Evolutionary conservation across 805 yeast species (phyloP).

Genomic region (Lachancea kluyveri): DNA sequence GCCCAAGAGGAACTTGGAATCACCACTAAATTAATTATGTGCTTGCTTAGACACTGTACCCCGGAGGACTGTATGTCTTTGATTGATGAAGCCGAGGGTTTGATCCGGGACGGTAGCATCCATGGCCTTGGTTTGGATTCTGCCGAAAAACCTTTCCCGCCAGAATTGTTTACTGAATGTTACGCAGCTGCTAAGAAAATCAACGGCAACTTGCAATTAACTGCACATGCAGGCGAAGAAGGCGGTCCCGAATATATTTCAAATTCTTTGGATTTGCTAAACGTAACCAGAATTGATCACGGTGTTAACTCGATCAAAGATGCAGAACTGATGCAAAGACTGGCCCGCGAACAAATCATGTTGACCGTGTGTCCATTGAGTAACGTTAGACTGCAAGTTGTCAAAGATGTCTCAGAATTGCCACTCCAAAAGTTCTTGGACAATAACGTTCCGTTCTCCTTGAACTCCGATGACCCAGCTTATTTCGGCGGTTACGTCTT

Average conservation of each 20-base stretch:
- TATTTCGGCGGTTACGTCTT: conserved; percentile 81
- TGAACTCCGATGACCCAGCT: conserved; percentile 77
- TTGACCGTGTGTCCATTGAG: conserved; percentile 74
- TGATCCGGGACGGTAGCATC: conserved; percentile 51
- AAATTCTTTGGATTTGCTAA: conserved; percentile 50
- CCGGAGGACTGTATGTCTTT: conserved; percentile 51
- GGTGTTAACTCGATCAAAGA: conserved; percentile 64
- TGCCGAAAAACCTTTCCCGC: conserved; percentile 73
- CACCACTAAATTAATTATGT: conserved; percentile 71
- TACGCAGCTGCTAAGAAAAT: conserved; percentile 42
- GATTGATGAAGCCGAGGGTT: conserved; percentile 45
- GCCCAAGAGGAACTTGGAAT: conserved; percentile 58
- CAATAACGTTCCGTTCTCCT: conserved; percentile 59
- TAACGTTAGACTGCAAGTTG: conserved; percentile 70
- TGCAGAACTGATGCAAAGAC: conserved; percentile 45
- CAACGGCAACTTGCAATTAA: conserved; percentile 51
- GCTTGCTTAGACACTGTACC: conserved; percentile 72
- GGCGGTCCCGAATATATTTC: conserved; percentile 68
- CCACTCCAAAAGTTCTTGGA: conserved; percentile 61
- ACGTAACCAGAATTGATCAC: conserved; percentile 72
- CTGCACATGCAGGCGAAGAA: conserved; percentile 91
- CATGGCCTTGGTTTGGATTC: conserved; percentile 82
- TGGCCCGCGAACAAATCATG: conserved; percentile 51
- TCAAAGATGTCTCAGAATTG: conserved; percentile 56
- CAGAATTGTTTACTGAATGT: conserved; percentile 60